These are phyloP conservation scores for Infundibulicybe gibba DNA, from an alignment of 768 basidiomycete genomes.

Conservation along the genomic window DNA sequence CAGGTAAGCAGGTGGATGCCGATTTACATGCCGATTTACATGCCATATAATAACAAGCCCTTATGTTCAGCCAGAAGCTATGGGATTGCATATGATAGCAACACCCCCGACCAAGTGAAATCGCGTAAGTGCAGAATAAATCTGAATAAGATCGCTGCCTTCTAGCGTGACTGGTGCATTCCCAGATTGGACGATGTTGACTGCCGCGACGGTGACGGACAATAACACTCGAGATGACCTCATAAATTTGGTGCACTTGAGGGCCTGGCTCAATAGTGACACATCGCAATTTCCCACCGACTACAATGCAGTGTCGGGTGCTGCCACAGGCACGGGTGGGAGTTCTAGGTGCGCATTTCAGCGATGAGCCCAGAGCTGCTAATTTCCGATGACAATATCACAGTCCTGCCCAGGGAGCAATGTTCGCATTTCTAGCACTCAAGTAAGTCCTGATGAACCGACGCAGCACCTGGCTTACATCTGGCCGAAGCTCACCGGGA, in stretches of 20 bases:
- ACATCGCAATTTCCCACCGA: constrained; percentile 17
- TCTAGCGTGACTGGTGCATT: too few species aligned
- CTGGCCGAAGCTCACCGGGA: too few species aligned
- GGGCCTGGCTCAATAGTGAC: constrained; percentile 14
- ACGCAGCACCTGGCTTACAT: too few species aligned
- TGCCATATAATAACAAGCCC: too few species aligned
- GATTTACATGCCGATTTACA: too few species aligned
- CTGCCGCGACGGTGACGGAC: constrained; percentile 38
- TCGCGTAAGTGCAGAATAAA: constrained; percentile 14
- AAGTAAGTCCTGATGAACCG: too few species aligned
- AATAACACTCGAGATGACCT: constrained; percentile 30
- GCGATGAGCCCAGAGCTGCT: too few species aligned
- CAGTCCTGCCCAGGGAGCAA: too few species aligned
- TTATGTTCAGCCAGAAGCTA: background rate
- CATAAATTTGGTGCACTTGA: constrained; percentile 21
- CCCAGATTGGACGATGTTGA: constrained; percentile 47
- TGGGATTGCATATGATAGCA: constrained; percentile 18
- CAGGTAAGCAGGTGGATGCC: too few species aligned
- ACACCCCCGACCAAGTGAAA: constrained; percentile 14
- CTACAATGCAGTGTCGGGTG: constrained; percentile 18
- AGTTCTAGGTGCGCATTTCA: too few species aligned
- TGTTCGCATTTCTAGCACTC: too few species aligned
- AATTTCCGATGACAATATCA: too few species aligned
- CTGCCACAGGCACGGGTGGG: background rate
- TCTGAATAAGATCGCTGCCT: background rate